Evolutionary conservation across 1,139 yeast species (phyloP).

Genomic region (Kodamaea arcana): DNA sequence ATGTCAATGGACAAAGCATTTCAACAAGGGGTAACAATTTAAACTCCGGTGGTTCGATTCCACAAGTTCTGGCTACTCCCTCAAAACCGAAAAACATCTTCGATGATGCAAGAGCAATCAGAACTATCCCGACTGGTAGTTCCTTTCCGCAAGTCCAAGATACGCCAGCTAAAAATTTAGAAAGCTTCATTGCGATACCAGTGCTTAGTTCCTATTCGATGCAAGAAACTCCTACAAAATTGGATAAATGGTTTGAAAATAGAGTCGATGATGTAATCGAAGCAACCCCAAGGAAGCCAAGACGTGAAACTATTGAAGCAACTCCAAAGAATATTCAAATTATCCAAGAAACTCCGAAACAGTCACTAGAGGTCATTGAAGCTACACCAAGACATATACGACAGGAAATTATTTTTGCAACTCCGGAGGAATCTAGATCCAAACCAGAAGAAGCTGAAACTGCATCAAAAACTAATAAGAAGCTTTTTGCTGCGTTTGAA

Average conservation of each 20-base stretch:
- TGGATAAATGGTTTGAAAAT: not conserved
- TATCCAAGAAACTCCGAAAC: not conserved
- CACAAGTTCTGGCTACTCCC: not conserved
- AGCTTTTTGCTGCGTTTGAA: conserved; percentile 6
- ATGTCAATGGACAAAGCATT: no score
- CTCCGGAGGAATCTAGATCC: conserved; percentile 4
- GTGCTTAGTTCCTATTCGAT: no score
- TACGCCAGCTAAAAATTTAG: no score
- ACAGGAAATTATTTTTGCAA: not conserved
- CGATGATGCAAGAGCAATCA: no score
- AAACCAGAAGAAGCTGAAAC: no score
- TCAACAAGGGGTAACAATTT: no score
- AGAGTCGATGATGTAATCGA: no score
- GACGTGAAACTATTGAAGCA: conserved; percentile 3
- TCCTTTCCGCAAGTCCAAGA: not conserved
- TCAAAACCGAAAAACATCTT: not conserved
- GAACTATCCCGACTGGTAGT: not conserved
- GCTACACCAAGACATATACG: not conserved
- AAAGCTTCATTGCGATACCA: no score
- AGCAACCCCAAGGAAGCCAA: conserved; percentile 10
- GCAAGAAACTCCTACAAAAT: not conserved
- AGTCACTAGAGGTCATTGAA: not conserved
- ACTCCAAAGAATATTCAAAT: conserved; percentile 9
- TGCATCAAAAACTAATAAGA: conserved; percentile 3
- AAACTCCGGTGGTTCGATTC: no score